Base-by-base conservation (phyloP, 805 yeast species). In the Sungouiozyma intestinalis region DNA sequence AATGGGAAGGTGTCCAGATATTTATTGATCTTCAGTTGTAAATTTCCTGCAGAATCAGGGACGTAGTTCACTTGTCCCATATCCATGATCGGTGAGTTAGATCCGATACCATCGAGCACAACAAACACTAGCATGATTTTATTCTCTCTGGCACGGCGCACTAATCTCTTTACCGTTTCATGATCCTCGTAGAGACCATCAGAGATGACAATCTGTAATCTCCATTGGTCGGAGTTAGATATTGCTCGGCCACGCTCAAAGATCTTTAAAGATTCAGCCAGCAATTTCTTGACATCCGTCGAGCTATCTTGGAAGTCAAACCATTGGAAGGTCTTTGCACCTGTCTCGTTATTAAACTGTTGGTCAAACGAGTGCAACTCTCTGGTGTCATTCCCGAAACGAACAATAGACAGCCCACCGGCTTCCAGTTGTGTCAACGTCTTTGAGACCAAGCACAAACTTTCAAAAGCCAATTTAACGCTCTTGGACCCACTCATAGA, bases 171-270 rank as follows among this genome's bases (percentile, higher is more conserved):
- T 39, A 92, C 69, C 0, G 82, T 77, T 24, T 73, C 87, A 60
- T 92, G 98, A 60, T 88, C 94, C 62, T 92, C 99, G 58, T 97
- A 87, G 38, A 92, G 85, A 64, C 99, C 99, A 66, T 92, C 99
- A 1, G 96, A 86, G 27, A 92, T 72, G 45, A 92, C 82, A 43
- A 92, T 86, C 60, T 94, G 86, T 49, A 92, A 70, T 64, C 86
- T 95, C 96, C 97, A 92, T 58, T 85, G 71, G 47, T 85, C 95
- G 24, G 67, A 60, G n/a, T 68, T 64, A 15, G 31, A 32, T 36
- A 71, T 56, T 3, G 82, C 77, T 44, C 63, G 65, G 5, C 84
- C 81, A 40, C 63, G 60, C 45, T 77, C 76, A 61, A 92, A 90
- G 32, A 85, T 73, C 41, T 73, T 71, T 45, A 92, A 71, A 3